Base-by-base conservation (phyloP, 208 protist genomes). In the Trypanosoma mega region DNA sequence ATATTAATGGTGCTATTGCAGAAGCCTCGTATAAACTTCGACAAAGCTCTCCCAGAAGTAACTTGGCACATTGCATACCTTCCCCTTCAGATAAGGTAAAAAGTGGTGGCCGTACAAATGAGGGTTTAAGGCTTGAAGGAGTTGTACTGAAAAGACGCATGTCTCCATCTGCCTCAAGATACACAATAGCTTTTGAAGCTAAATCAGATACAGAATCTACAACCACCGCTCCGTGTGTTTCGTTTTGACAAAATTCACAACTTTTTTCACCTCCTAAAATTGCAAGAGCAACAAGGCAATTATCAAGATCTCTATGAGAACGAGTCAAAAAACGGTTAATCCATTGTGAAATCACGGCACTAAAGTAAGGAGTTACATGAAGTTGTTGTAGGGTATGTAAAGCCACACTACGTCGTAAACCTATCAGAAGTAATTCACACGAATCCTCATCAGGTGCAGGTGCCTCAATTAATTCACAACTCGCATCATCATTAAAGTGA, bases 401-500 rank as follows among this genome's bases (percentile, higher is more conserved):
- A 2, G 86, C 87, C 1, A 80, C 56, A 63, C 86, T 90, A 29
- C 85, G 90, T 1, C 80, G 79, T 18, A 92, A 62, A 20, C 52
- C 69, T 49, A 68, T 74, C 9, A 81, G 49, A 71, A 80, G 81
- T 46, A 74, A 51, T 44, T 87, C 76, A 26, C 69, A 67, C 14
- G 74, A 73, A 39, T 87, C 77, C 23, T 92, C 72, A 9, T 55
- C 47, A n/a, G 75, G 44, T n/a, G 69, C 34, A 18, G 85, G 78
- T 18, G 76, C 73, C 16, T 74, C 55, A 44, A 94, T 59, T 21
- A 96, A 80, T 63, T 96, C 90, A 67, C 87, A 93, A 34, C 74
- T 78, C 14, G 87, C 87, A 58, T 93, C 87, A 7, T 91, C 81
- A 74, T 96, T 96, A 63, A 89, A 96, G 74, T 79, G 84, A 55